A percentile compares a stretch with the other conserved stretches of the same genome.
Evolutionary conservation across 2,329 filamentous ascomycete species (phyloP).

Genomic region (Paecilomyces niveus): DNA sequence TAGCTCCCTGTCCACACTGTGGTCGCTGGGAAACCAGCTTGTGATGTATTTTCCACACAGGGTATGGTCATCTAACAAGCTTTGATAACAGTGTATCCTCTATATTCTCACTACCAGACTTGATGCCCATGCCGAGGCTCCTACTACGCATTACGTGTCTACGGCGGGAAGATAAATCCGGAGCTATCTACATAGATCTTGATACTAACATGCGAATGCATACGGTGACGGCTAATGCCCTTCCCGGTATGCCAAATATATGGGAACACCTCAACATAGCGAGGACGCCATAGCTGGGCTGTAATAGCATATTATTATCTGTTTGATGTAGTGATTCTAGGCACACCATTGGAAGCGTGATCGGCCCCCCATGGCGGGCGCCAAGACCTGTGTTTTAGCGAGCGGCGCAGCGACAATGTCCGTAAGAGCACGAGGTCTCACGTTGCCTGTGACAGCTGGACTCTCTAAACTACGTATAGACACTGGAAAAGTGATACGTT

Average conservation of each 20-base stretch:
- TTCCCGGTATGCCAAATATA: background rate
- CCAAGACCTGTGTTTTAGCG: background rate
- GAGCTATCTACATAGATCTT: background rate
- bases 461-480: background rate
- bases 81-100: background rate
- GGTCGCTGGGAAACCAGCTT: background rate
- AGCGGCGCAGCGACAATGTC: background rate
- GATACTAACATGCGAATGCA: background rate
- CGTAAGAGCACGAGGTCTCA: background rate
- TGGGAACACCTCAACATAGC: background rate
- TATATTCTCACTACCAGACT: background rate
- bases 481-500: background rate
- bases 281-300: background rate
- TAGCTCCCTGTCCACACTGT: background rate
- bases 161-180: background rate
- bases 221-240: background rate
- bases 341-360: background rate
- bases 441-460: background rate
- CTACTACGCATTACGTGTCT: background rate
- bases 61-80: too few relatives aligned
- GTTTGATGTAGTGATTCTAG: slow-evolving; percentile 13
- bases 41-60: too few relatives aligned
- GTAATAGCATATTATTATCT: slow-evolving; percentile 4
- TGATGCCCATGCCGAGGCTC: background rate
- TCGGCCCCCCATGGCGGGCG: background rate